Conservation (phyloP, 129 eudicot species). For the Smallanthus sonchifolius region DNA sequence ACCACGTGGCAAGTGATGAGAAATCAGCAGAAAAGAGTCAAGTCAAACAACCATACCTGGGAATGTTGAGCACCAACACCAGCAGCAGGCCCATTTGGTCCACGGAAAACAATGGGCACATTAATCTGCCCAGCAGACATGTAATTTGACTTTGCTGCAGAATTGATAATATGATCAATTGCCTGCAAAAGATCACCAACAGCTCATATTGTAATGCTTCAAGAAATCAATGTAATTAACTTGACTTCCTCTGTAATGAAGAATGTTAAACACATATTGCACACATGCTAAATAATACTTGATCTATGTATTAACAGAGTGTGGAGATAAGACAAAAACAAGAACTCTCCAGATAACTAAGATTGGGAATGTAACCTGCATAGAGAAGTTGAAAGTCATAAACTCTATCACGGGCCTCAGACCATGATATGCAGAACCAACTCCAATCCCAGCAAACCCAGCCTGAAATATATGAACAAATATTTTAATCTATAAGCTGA, state of each 20-base stretch:
- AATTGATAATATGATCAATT: constrained; percentile 92
- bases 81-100: constrained; percentile 99
- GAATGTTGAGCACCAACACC: constrained; percentile 99
- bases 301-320: background rate
- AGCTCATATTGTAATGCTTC: background rate
- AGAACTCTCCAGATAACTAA: background rate
- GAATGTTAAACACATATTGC: background rate
- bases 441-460: constrained; percentile 91
- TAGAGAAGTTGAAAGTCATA: constrained; percentile 92
- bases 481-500: background rate
- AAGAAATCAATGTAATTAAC: background rate
- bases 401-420: constrained; percentile 83
- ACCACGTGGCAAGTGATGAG: background rate
- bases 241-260: background rate
- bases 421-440: constrained; percentile 97
- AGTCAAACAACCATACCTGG: constrained; percentile 44
- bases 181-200: constrained; percentile 55
- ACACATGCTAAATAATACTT: background rate
- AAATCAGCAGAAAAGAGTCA: background rate
- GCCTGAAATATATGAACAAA: constrained; percentile 39
- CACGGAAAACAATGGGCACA: constrained; percentile 96
- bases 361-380: constrained; percentile 62
- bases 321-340: background rate
- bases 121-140: constrained; percentile 93
- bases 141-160: constrained; percentile 97